phyloP scores from a whole-genome alignment of 495 filamentous ascomycete genomes.

The Aspergillus conjunctus region DNA sequence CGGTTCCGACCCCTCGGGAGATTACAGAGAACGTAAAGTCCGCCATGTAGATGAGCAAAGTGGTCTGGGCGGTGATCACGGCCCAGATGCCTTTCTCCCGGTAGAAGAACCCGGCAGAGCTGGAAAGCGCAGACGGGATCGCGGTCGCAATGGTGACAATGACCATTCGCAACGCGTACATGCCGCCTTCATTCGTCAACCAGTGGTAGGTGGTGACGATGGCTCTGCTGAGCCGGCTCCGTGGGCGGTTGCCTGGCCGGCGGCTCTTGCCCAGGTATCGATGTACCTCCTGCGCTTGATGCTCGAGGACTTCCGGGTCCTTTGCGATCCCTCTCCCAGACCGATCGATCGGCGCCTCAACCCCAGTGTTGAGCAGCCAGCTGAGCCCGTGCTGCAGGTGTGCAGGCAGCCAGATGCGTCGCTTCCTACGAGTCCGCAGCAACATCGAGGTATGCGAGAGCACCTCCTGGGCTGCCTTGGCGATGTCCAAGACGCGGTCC shows the following conservation, averaged over 20 bases:
- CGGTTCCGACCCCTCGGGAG: conserved; percentile 34
- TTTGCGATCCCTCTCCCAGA: background rate
- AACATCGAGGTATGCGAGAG: conserved; percentile 10
- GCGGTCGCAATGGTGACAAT: conserved; percentile 39
- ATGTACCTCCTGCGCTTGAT: conserved; percentile 19
- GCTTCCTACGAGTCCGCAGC: conserved; percentile 7
- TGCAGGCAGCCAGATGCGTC: conserved; percentile 23
- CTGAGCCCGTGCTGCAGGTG: conserved; percentile 12
- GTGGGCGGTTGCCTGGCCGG: conserved; percentile 11
- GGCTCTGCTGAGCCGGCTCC: background rate
- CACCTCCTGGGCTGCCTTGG: conserved; percentile 11
- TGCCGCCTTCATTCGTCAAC: conserved; percentile 19
- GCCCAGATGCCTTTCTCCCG: conserved; percentile 48
- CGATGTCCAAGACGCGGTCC: conserved; percentile 23
- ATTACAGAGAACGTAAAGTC: conserved; percentile 42
- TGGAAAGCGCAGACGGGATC: conserved; percentile 39
- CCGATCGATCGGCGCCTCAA: background rate
- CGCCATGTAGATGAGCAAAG: conserved; percentile 43
- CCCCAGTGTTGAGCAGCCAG: conserved; percentile 17
- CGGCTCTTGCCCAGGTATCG: conserved; percentile 20
- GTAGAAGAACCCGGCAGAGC: conserved; percentile 44
- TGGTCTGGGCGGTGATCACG: conserved; percentile 47
- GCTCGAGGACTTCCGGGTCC: conserved; percentile 16
- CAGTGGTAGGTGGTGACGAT: conserved; percentile 22
- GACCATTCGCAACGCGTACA: conserved; percentile 32